Base-by-base conservation (phyloP, 2,329 filamentous ascomycete genomes). In the Ceratocystis papillata region DNA sequence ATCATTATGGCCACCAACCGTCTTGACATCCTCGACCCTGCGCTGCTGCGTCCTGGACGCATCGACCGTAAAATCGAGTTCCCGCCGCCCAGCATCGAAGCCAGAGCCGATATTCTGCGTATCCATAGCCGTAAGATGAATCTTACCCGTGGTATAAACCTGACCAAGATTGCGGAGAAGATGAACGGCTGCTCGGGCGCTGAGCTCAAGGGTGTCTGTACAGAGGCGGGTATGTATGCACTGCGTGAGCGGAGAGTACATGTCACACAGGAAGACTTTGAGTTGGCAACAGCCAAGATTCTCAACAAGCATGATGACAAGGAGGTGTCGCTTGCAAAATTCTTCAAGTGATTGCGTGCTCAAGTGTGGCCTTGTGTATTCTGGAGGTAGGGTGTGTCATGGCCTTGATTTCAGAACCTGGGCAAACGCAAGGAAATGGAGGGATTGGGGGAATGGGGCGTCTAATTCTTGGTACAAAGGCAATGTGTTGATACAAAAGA, bases 261-360 rank as follows among this genome's bases (percentile, higher is more conserved):
- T 76, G 94, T 99, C 70, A 99, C 94, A 46, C 94, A 99, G 76
- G 94, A 99, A 78, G 94, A 99, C 78, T 99, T 99, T 76, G 94
- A 99, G 76, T 83, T 99, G 69, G 94, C 94, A 44, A 99, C 94
- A 5, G 94, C 94, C 75, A 99, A 99, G 88, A 93, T 99, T 68
- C 83, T 99, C 75, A 97, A 99, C 85, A 97, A 96, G 83, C 94
- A 97, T 76, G 94, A 97, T 74, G 94, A 99, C 77, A 97, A 97
- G 83, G 92, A 96, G 76, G 89, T 91, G 72, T 91, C 87, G 74
- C 80, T 96, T 73, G 88, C 87, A 74, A 96, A 96, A 79, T 80
- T 96, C 73, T 96, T 79, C 78, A 79, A 79, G 73, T 79, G 73
- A 59, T 22, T 50, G 15, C 20, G 48, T 41, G 37, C 37, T 4